Percentiles rank a stretch among this genome's conserved stretches.
These are phyloP conservation scores for Mycocalia duriaeana DNA, from an alignment of 1,284 basidiomycete genomes.

Conservation along the genomic window DNA sequence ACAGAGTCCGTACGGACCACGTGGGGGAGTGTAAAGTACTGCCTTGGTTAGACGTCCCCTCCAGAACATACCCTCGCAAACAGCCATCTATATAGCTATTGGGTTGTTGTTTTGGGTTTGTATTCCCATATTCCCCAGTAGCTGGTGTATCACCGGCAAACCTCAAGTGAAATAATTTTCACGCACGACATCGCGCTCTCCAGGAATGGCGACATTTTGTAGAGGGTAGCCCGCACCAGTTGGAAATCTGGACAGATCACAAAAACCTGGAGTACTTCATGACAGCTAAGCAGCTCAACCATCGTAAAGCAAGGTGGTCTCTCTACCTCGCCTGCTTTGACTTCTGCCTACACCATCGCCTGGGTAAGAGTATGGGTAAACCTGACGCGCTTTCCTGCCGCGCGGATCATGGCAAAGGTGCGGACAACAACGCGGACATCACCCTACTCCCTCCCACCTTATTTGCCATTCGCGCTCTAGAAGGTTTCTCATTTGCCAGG, in stretches of 20 bases:
- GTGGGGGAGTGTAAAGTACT: too few relatives aligned
- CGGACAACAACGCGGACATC: neutral
- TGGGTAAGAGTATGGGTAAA: conserved; percentile 11
- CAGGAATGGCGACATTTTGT: conserved; percentile 26
- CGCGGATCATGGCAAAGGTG: neutral
- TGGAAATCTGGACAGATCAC: conserved; percentile 28
- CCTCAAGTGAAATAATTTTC: too few relatives aligned
- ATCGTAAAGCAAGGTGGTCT: conserved; percentile 31
- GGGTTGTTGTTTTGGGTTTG: too few relatives aligned
- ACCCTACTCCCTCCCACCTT: neutral
- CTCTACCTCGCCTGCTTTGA: conserved; percentile 22
- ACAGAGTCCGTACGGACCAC: too few relatives aligned
- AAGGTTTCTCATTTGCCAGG: too few relatives aligned
- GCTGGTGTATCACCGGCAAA: too few relatives aligned
- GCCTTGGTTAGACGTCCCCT: too few relatives aligned
- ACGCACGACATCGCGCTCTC: too few relatives aligned
- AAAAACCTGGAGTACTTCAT: conserved; percentile 27
- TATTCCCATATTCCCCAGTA: too few relatives aligned
- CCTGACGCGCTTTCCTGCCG: neutral
- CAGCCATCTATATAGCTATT: too few relatives aligned
- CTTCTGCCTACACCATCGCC: conserved; percentile 25
- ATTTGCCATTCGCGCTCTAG: neutral
- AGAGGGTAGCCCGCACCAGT: conserved; percentile 9
- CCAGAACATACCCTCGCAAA: too few relatives aligned
- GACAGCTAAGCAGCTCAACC: conserved; percentile 19